Base-by-base conservation (phyloP, 345 rosid species). In the Eucalyptus marginata region DNA sequence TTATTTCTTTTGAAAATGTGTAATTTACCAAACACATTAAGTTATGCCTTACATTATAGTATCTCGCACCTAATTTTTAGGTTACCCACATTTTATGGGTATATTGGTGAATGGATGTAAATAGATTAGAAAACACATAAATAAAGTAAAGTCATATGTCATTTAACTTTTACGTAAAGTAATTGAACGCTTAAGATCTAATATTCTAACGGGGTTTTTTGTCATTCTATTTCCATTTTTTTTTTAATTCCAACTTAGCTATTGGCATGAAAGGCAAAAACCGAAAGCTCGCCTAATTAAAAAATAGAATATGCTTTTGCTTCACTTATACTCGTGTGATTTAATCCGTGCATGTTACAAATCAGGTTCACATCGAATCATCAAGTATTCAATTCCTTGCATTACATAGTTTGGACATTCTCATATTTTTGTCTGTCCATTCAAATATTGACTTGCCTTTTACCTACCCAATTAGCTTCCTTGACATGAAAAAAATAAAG, bases 331-430 rank as follows among this genome's bases (percentile, higher is more conserved):
- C 10, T n/a, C 6, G 3, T 6, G 71, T n/a, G 76, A 64, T n/a
- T n/a, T 64, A 64, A 14, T 15, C 5, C 1, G 0, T 0, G 6
- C 31, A 25, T 31, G 24, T 16, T 36, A 15, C 5, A 18, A 31
- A 33, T 68, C 5, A 4, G 12, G 24, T 68, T 16, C 79, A 7
- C 1, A 4, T 68, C 2, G 3, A 68, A 68, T 68, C 13, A 17
- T 4, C 43, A 2, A 68, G 5, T 8, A 33, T 31, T 68, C 10
- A 5, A 8, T 68, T 68, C 11, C 36, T 68, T 33, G 8, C 24
- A 8, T 33, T 12, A 8, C 11, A 68, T 2, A 68, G 20, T 43
- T 18, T 4, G 20, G 5, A 68, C 40, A 68, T 31, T 31, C 43
- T 8, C 25, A 6, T 71, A 36, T 17, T 71, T n/a, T 71, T 14